Conservation (phyloP, 2,329 filamentous ascomycete species). For the Monosporascus sp. region DNA sequence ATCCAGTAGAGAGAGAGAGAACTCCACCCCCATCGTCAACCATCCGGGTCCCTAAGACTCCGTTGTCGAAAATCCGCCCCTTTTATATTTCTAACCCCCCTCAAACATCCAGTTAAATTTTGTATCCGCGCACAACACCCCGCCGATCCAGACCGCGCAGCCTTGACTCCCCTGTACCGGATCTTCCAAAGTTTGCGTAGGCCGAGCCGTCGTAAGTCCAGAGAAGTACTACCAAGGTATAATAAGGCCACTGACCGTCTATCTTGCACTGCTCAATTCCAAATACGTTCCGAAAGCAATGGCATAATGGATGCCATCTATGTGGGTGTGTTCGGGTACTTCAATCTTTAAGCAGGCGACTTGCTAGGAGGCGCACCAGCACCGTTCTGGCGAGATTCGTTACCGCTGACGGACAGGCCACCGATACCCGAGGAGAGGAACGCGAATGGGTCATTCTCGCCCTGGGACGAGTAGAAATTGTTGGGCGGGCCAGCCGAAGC, state of each 20-base stretch:
- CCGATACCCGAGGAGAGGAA: slow-evolving; percentile 72
- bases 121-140: slow-evolving; percentile 19
- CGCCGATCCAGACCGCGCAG: slow-evolving; percentile 22
- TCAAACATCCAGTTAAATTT: slow-evolving; percentile 28
- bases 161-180: slow-evolving; percentile 29
- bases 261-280: slow-evolving; percentile 33
- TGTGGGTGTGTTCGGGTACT: slow-evolving; percentile 8
- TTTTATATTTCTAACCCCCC: slow-evolving; percentile 37
- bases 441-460: slow-evolving; percentile 70
- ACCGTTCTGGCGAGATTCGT: slow-evolving; percentile 59
- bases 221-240: slow-evolving; percentile 38
- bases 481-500: slow-evolving; percentile 71
- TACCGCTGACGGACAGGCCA: slow-evolving; percentile 64
- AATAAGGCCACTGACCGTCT: slow-evolving; percentile 30
- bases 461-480: slow-evolving; percentile 62
- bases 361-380: slow-evolving; percentile 51
- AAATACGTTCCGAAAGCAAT: slow-evolving; percentile 30
- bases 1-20: slow-evolving; percentile 13
- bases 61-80: slow-evolving; percentile 16
- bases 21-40: slow-evolving; percentile 14
- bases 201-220: slow-evolving; percentile 34
- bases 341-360: slow-evolving; percentile 46
- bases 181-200: slow-evolving; percentile 38
- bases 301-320: slow-evolving; percentile 10
- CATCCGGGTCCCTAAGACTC: slow-evolving; percentile 16